A percentile compares a stretch with the other conserved stretches of the same genome.
These are phyloP conservation scores for Vigna reflexopilosa DNA, from an alignment of 306 rosid genomes.

Conservation along the genomic window DNA sequence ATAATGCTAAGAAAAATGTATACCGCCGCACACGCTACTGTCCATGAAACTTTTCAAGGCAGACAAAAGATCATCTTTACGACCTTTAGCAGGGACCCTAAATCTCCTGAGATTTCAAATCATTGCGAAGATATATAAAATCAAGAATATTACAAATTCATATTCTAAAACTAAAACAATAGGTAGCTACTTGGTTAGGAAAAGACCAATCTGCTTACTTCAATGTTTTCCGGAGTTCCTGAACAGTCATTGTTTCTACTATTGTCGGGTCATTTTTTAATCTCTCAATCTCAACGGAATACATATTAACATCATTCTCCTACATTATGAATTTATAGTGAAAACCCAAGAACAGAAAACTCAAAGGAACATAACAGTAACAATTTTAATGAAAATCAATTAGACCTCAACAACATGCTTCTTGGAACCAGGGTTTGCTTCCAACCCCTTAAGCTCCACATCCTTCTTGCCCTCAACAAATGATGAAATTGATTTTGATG, in stretches of 20 bases:
- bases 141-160: neutral
- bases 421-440: slow-evolving; percentile 46
- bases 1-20: slow-evolving; percentile 26
- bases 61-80: slow-evolving; percentile 77
- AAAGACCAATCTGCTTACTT: slow-evolving; percentile 56
- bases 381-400: slow-evolving; percentile 7
- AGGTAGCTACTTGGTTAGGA: neutral
- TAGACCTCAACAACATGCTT: slow-evolving; percentile 55
- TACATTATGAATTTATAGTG: slow-evolving; percentile 41
- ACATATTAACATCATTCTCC: slow-evolving; percentile 55
- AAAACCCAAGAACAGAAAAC: slow-evolving; percentile 14
- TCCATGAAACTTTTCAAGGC: slow-evolving; percentile 74
- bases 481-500: slow-evolving; percentile 43
- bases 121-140: slow-evolving; percentile 35
- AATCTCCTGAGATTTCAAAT: slow-evolving; percentile 66
- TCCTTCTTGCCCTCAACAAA: slow-evolving; percentile 48
- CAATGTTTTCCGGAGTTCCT: slow-evolving; percentile 71
- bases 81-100: slow-evolving; percentile 77
- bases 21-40: slow-evolving; percentile 69
- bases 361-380: slow-evolving; percentile 24
- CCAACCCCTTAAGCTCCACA: slow-evolving; percentile 52
- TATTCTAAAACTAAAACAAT: slow-evolving; percentile 19
- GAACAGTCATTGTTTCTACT: slow-evolving; percentile 79
- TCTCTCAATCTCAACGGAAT: slow-evolving; percentile 62
- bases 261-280: slow-evolving; percentile 63